phyloP scores from a whole-genome alignment of 495 filamentous ascomycete genomes.

The Cercophora newfieldiana region DNA sequence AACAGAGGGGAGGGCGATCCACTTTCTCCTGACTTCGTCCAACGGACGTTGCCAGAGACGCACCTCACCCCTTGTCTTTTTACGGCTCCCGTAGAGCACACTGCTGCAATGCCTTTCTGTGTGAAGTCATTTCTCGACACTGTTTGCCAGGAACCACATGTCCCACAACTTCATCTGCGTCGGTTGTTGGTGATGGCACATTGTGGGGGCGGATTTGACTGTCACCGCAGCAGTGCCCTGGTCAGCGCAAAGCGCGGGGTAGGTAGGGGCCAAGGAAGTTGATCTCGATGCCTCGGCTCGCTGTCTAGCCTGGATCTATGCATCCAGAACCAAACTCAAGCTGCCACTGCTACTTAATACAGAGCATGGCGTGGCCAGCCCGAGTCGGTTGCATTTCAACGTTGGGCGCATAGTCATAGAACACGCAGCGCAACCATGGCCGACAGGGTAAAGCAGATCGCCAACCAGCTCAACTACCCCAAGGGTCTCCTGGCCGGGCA shows the following conservation, averaged over 20 bases:
- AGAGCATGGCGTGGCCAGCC: not conserved
- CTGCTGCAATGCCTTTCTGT: too few species aligned
- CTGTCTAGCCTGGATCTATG: not conserved
- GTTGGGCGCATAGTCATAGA: not conserved
- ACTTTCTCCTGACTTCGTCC: not conserved
- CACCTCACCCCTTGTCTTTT: too few species aligned
- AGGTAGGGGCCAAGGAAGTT: not conserved
- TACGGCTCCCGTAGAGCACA: too few species aligned
- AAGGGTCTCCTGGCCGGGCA: conserved; percentile 74
- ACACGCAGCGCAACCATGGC: conserved; percentile 38
- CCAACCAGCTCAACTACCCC: conserved; percentile 76
- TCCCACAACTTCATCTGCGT: too few species aligned
- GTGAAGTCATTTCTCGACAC: too few species aligned
- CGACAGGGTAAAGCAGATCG: conserved; percentile 65
- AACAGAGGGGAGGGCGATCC: not conserved
- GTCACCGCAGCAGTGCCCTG: not conserved
- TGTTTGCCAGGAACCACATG: too few species aligned
- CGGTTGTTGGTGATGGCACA: not conserved
- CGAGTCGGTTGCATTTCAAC: not conserved
- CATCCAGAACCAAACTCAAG: not conserved
- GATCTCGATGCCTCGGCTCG: not conserved
- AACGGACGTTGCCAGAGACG: not conserved
- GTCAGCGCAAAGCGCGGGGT: conserved; percentile 1
- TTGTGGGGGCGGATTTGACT: too few species aligned
- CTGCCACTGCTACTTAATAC: not conserved